A percentile compares a stretch with the other conserved stretches of the same genome.
Evolutionary conservation across 805 yeast genomes (phyloP).

Genomic region (Kodamaea sagamina): DNA sequence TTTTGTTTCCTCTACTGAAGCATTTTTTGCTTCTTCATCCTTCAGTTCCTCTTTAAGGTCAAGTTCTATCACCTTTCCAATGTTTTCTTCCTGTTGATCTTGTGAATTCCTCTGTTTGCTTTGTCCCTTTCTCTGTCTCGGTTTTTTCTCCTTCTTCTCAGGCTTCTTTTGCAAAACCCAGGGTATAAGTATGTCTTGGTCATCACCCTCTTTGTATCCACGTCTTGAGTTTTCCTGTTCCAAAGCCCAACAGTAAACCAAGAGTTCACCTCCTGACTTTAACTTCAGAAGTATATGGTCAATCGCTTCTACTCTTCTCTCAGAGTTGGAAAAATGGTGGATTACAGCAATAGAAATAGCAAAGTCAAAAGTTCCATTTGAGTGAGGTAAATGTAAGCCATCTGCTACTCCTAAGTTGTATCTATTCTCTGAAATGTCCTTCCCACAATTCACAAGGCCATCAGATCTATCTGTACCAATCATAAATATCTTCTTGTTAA

Average conservation of each 20-base stretch:
- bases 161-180: constrained; percentile 75
- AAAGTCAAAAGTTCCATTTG: constrained; percentile 57
- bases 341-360: constrained; percentile 95
- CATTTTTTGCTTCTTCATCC: neutral
- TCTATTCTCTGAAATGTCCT: constrained; percentile 35
- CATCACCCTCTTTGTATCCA: constrained; percentile 89
- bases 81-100: neutral
- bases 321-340: constrained; percentile 89
- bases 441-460: constrained; percentile 68
- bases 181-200: constrained; percentile 92
- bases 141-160: constrained; percentile 29
- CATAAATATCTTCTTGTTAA: constrained; percentile 67
- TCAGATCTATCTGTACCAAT: constrained; percentile 76
- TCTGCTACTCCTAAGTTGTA: constrained; percentile 77
- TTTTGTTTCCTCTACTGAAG: neutral
- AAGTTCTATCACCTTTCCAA: neutral
- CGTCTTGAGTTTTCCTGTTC: constrained; percentile 87
- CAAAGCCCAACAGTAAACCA: constrained; percentile 95
- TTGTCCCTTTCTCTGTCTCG: neutral
- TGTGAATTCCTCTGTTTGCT: neutral
- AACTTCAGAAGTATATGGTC: constrained; percentile 63
- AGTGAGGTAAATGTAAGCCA: constrained; percentile 58
- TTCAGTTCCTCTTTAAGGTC: neutral
- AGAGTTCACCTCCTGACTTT: constrained; percentile 60
- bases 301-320: constrained; percentile 77